A percentile compares a stretch with the other conserved stretches of the same genome.
These are phyloP conservation scores for Galerina sulciceps DNA, from an alignment of 768 basidiomycete species.

Conservation along the genomic window DNA sequence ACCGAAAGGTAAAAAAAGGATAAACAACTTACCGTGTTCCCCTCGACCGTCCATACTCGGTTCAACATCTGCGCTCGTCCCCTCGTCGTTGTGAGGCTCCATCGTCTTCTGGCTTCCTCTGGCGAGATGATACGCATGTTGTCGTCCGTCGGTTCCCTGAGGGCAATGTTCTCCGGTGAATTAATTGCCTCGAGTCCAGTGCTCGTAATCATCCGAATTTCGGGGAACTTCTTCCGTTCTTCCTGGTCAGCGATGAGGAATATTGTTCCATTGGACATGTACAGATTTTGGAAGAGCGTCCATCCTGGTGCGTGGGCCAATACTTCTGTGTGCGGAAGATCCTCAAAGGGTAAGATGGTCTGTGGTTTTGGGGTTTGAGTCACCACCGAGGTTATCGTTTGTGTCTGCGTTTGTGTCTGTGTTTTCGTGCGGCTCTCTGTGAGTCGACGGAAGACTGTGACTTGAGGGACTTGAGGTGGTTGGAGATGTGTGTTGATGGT, in stretches of 20 bases:
- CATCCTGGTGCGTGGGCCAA: constrained; percentile 78
- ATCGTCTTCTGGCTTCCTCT: constrained; percentile 60
- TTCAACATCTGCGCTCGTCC: constrained; percentile 30
- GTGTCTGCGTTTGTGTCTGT: constrained; percentile 9
- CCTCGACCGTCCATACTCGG: constrained; percentile 69
- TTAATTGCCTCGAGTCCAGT: constrained; percentile 62
- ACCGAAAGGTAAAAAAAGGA: not conserved
- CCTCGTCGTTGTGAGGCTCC: constrained; percentile 46
- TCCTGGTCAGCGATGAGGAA: constrained; percentile 55
- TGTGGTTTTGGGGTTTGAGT: constrained; percentile 15
- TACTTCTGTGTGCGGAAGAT: constrained; percentile 57
- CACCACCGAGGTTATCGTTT: constrained; percentile 3
- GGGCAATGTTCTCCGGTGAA: constrained; percentile 65
- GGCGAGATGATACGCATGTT: constrained; percentile 68
- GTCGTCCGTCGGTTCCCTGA: constrained; percentile 66
- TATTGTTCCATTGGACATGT: constrained; percentile 85
- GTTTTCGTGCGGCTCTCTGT: constrained; percentile 11
- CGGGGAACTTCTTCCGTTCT: constrained; percentile 34
- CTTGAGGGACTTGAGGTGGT: constrained; percentile 8
- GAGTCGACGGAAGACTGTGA: not conserved
- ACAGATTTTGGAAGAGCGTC: constrained; percentile 83
- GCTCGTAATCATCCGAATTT: constrained; percentile 67
- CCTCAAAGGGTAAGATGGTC: constrained; percentile 20
- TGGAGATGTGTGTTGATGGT: constrained; percentile 31
- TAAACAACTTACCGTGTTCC: constrained; percentile 60